Conservation (phyloP, 177 flowering plant species). For the Vitis hybrid region DNA sequence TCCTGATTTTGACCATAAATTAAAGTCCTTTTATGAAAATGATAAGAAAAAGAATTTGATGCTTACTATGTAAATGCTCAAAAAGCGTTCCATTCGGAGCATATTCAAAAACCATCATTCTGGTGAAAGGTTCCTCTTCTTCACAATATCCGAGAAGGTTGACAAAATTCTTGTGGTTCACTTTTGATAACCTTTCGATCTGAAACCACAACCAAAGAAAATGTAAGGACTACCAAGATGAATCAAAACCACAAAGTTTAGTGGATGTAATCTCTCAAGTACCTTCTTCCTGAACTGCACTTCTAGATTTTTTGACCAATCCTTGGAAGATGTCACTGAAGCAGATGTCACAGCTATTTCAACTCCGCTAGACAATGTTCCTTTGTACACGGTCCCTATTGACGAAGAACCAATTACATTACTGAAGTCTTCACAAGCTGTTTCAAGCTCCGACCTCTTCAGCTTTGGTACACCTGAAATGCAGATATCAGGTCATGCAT, state of each 20-base stretch:
- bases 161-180: constrained; percentile 72
- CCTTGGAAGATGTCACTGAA: constrained; percentile 34
- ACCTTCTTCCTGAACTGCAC: constrained; percentile 64
- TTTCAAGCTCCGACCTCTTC: constrained; percentile 61
- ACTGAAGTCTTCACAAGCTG: constrained; percentile 80
- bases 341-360: constrained; percentile 64
- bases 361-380: constrained; percentile 69
- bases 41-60: background rate
- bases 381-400: constrained; percentile 63
- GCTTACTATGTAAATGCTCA: constrained; percentile 70
- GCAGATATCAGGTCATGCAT: background rate
- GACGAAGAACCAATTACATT: constrained; percentile 62
- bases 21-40: background rate
- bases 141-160: constrained; percentile 64
- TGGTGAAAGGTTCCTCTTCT: constrained; percentile 62
- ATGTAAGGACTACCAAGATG: background rate
- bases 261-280: background rate
- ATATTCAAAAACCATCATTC: constrained; percentile 76
- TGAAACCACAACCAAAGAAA: constrained; percentile 23
- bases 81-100: constrained; percentile 71
- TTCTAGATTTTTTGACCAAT: constrained; percentile 55
- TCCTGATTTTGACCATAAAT: background rate
- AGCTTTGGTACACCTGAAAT: constrained; percentile 66
- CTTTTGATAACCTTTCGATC: constrained; percentile 53
- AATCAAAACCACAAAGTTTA: background rate